These are phyloP conservation scores for Rubia yunnanensis DNA, from an alignment of 257 asterid genomes.

Conservation along the genomic window DNA sequence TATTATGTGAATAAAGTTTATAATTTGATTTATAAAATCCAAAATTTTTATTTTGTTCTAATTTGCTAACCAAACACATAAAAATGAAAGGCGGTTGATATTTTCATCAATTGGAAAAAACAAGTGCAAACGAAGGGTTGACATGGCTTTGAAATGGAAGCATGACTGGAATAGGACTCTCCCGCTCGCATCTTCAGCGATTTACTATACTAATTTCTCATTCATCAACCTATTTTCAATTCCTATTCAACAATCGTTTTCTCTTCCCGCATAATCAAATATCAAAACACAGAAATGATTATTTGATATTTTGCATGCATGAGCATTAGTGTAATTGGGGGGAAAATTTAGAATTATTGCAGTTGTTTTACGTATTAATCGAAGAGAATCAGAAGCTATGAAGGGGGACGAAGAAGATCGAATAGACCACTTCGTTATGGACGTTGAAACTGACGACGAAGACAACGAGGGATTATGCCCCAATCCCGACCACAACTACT, in stretches of 20 bases:
- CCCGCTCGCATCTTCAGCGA: not conserved
- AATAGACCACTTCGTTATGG: slow-evolving; percentile 42
- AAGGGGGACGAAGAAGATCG: slow-evolving; percentile 58
- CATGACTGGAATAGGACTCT: not conserved
- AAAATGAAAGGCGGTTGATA: no score
- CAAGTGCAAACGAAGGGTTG: not conserved
- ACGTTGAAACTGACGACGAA: slow-evolving; percentile 77
- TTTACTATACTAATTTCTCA: not conserved
- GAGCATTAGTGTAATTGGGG: not conserved
- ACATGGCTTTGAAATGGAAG: not conserved
- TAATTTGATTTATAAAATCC: no score
- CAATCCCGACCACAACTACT: slow-evolving; percentile 31
- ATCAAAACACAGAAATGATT: not conserved
- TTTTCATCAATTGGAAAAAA: no score
- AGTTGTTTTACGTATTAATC: not conserved
- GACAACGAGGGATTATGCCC: slow-evolving; percentile 50
- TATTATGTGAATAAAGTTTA: no score
- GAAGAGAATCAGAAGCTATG: slow-evolving; percentile 21
- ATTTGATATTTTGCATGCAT: not conserved
- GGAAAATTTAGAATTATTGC: not conserved
- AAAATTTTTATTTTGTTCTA: no score
- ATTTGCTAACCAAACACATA: no score
- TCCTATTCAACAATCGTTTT: not conserved
- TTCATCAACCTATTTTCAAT: not conserved
- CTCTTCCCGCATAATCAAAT: not conserved